A percentile compares a stretch with the other conserved stretches of the same genome.
These are phyloP conservation scores for Ostreobium quekettii DNA, from an alignment of 139 green algal species.

Conservation along the genomic window DNA sequence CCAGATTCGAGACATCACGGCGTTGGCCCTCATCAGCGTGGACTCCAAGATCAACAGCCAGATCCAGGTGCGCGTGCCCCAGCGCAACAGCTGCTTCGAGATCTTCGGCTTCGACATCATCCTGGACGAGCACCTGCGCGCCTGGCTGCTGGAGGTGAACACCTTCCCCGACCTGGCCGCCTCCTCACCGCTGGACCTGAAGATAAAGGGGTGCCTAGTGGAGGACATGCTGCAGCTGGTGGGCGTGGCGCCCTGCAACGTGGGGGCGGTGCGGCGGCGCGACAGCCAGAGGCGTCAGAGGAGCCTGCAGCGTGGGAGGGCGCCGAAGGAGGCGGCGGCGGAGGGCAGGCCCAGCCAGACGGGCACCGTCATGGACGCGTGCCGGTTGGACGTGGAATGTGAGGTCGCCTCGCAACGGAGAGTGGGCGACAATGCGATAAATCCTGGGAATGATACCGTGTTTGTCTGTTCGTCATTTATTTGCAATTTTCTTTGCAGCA, in stretches of 20 bases:
- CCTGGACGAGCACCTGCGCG: slow-evolving; percentile 43
- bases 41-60: slow-evolving; percentile 30
- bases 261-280: background rate
- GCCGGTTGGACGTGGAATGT: no score
- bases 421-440: no score
- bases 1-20: slow-evolving; percentile 24
- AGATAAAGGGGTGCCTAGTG: slow-evolving; percentile 34
- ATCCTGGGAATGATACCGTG: no score
- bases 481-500: no score
- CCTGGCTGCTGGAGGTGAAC: slow-evolving; percentile 66
- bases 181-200: slow-evolving; percentile 39
- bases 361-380: no score
- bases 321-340: no score
- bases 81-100: slow-evolving; percentile 50
- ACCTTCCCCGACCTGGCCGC: slow-evolving; percentile 43
- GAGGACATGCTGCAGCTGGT: slow-evolving; percentile 26
- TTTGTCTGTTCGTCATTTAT: no score
- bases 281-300: background rate
- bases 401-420: no score
- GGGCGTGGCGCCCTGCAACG: background rate
- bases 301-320: background rate
- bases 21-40: slow-evolving; percentile 30
- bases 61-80: slow-evolving; percentile 25
- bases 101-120: slow-evolving; percentile 68
- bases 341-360: no score